phyloP scores from a whole-genome alignment of 108 stramenopile genomes.

The Pseudonitzschia multiseries region DNA sequence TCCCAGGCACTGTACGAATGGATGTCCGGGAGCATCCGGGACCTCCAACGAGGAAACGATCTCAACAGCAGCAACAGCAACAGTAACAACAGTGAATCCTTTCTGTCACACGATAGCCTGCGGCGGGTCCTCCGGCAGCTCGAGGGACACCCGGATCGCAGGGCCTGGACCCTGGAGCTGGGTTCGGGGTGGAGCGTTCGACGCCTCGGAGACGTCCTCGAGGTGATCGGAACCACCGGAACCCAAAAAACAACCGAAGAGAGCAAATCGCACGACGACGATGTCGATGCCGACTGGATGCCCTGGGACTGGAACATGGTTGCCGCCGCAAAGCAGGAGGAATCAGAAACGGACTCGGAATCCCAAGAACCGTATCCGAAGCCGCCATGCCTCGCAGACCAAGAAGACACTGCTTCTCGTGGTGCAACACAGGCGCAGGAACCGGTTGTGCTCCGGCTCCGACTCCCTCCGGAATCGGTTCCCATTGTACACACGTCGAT shows the following conservation, averaged over 20 bases:
- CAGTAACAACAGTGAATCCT: constrained; percentile 3
- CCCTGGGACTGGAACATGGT: background rate
- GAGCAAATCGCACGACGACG: constrained; percentile 11
- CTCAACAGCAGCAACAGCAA: background rate
- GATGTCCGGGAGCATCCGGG: constrained; percentile 27
- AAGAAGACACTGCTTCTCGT: too few relatives aligned
- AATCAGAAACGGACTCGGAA: too few relatives aligned
- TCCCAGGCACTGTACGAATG: constrained; percentile 69
- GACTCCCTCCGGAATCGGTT: too few relatives aligned
- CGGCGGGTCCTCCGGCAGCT: constrained; percentile 60
- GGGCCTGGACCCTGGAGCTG: constrained; percentile 69
- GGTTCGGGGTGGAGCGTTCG: constrained; percentile 53
- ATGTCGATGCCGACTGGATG: background rate
- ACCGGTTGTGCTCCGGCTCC: too few relatives aligned
- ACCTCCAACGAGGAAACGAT: background rate
- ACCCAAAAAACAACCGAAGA: background rate
- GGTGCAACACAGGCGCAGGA: too few relatives aligned
- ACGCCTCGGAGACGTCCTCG: constrained; percentile 56
- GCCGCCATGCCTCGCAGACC: too few relatives aligned
- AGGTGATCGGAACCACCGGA: background rate
- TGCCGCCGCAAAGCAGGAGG: background rate
- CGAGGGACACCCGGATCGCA: constrained; percentile 41
- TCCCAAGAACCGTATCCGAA: too few relatives aligned
- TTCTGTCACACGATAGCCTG: constrained; percentile 59
- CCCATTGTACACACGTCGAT: background rate